phyloP scores from a whole-genome alignment of 352 stramenopile genomes.

The Globisporangium iwayamae region DNA sequence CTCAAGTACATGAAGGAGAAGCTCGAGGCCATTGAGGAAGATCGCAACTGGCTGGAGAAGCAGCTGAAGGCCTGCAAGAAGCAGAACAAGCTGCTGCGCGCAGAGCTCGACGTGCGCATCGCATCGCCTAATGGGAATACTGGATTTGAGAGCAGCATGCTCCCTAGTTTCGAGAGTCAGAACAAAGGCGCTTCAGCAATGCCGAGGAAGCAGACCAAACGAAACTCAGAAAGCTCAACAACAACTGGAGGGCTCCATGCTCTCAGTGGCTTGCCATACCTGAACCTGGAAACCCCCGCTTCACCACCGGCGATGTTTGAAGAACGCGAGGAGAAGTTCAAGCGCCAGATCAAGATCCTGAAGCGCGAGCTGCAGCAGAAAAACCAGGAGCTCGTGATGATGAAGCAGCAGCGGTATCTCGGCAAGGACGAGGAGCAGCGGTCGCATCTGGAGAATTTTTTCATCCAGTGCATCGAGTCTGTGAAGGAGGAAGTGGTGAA shows the following conservation, averaged over 20 bases:
- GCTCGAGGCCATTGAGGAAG: conserved; percentile 87
- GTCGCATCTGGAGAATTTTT: conserved; percentile 68
- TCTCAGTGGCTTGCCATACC: conserved; percentile 24
- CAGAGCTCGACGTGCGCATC: conserved; percentile 70
- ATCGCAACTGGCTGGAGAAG: conserved; percentile 90
- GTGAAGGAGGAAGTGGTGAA: conserved; percentile 75
- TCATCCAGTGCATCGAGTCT: conserved; percentile 77
- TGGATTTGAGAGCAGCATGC: conserved; percentile 22
- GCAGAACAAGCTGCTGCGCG: conserved; percentile 90
- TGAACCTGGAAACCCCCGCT: conserved; percentile 27
- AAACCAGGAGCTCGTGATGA: conserved; percentile 40
- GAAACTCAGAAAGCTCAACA: conserved; percentile 11
- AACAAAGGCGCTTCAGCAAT: conserved; percentile 18
- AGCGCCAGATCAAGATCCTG: conserved; percentile 57
- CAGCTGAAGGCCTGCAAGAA: conserved; percentile 94
- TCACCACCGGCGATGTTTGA: conserved; percentile 26
- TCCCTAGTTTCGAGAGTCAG: conserved; percentile 39
- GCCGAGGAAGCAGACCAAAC: conserved; percentile 13
- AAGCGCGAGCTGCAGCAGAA: conserved; percentile 72
- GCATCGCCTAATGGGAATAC: conserved; percentile 22
- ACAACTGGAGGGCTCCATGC: background rate
- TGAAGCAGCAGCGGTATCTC: conserved; percentile 40
- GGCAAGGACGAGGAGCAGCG: conserved; percentile 28
- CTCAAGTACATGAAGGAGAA: conserved; percentile 92
- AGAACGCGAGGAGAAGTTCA: conserved; percentile 67